These are phyloP conservation scores for Penicillium sp. DNA, from an alignment of 2,329 filamentous ascomycete species.

Conservation along the genomic window DNA sequence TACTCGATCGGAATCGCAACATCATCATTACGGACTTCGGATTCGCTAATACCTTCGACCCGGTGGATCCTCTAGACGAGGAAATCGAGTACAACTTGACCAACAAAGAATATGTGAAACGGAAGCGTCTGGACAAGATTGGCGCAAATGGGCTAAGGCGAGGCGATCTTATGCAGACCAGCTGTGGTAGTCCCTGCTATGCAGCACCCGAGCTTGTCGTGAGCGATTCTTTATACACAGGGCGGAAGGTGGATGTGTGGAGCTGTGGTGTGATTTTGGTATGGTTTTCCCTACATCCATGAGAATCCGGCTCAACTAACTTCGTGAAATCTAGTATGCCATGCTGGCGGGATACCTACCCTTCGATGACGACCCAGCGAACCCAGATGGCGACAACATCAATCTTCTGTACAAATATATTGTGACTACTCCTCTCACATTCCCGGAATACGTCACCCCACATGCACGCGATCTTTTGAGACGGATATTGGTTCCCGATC, in stretches of 20 bases:
- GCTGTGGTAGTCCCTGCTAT: constrained; percentile 96
- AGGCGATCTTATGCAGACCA: constrained; percentile 98
- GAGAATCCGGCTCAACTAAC: neutral
- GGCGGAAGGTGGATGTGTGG: constrained; percentile 98
- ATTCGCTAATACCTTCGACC: constrained; percentile 96
- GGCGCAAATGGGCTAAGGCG: constrained; percentile 73
- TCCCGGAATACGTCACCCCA: constrained; percentile 97
- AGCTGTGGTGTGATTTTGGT: constrained; percentile 98
- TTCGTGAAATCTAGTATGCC: constrained; percentile 68
- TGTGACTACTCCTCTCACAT: constrained; percentile 92
- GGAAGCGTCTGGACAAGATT: constrained; percentile 77
- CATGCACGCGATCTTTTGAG: constrained; percentile 90
- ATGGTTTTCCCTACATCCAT: constrained; percentile 39
- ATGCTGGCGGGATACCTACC: constrained; percentile 98
- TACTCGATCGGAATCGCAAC: constrained; percentile 94
- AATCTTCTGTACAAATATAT: constrained; percentile 99
- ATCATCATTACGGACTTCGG: constrained; percentile 99
- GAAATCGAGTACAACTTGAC: constrained; percentile 85
- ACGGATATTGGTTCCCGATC: constrained; percentile 91
- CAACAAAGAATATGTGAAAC: constrained; percentile 85
- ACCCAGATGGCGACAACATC: constrained; percentile 98
- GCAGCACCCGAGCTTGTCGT: constrained; percentile 96
- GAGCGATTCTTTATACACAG: constrained; percentile 95
- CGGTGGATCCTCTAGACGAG: constrained; percentile 80
- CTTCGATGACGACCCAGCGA: constrained; percentile 96